Evolutionary conservation across 768 basidiomycete genomes (phyloP), one percentile per base, ranked within the genome.

Genomic region (Kwoniella shandongensis): DNA sequence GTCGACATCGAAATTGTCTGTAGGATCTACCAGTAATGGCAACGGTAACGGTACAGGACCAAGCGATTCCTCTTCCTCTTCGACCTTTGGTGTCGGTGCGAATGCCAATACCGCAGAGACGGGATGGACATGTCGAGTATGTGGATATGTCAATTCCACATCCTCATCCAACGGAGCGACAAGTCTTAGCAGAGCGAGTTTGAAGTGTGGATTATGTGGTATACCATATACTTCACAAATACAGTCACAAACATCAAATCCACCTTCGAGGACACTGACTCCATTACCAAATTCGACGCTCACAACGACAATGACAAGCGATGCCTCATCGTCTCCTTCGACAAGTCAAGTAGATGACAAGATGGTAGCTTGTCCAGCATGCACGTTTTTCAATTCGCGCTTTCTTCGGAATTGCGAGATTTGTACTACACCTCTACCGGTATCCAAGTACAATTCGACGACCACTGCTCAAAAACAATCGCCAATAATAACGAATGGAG

Each of bases 311-410:
- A 13, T 32, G 32, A 32, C 13, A 13, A 32, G n/a, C n/a, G n/a
- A n/a, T n/a, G n/a, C n/a, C n/a, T n/a, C 18, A 13, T 17, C 50
- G 41, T 42, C 29, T 8, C 18, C 12, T 44, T 42, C 50, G 22
- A 17, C 25, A 15, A 46, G 13, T n/a, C 63, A 62, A 13, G 35
- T 46, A 20, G 42, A 57, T 36, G 54, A 73, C 17, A 75, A 76
- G 1, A 72, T 81, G 30, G 79, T 88, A 41, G 77, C 87, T 13
- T 99, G 94, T 75, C 82, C 86, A 1, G 85, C 85, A 1, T 99
- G 96, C 73, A 98, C 94, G 1, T 99, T 93, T 73, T 79, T 93
- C 12, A 99, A 99, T 76, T 86, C 88, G 59, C 84, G 84, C 0
- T 86, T 83, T 1, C 79, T 92, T 53, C 76, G 76, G 0, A 73